Conservation (phyloP, 768 basidiomycete genomes). For the Psilocybe cyanescens region DNA sequence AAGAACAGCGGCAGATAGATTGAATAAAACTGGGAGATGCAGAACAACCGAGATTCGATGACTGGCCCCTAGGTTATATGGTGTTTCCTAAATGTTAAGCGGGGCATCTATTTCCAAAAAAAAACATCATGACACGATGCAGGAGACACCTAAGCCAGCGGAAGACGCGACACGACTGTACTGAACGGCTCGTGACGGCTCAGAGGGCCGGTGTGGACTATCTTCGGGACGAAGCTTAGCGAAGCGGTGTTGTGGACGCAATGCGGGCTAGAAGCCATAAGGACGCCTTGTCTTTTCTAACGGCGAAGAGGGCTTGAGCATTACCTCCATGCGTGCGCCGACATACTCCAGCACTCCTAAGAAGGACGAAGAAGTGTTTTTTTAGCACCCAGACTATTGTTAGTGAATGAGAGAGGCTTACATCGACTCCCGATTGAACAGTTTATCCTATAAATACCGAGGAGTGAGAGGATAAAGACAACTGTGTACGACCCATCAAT, state of each 20-base stretch:
- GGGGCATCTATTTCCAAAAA: conserved; percentile 4
- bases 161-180: conserved; percentile 11
- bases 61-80: not conserved
- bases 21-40: not conserved
- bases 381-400: not conserved
- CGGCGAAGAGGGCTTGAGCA: not conserved
- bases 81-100: not conserved
- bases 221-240: conserved; percentile 20
- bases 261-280: not conserved
- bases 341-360: not conserved
- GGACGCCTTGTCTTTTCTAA: not conserved
- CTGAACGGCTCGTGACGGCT: conserved; percentile 17
- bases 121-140: conserved; percentile 5
- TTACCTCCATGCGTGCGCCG: not conserved
- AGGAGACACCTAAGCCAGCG: conserved; percentile 4
- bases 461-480: not conserved
- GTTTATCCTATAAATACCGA: conserved; percentile 12
- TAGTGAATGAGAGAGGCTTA: not conserved
- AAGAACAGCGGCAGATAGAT: not conserved
- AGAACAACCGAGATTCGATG: not conserved
- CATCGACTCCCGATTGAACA: not conserved
- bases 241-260: conserved; percentile 1
- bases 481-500: not conserved
- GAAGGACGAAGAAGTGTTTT: not conserved
- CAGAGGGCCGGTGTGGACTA: conserved; percentile 20